Evolutionary conservation across 2,329 filamentous ascomycete species (phyloP), one percentile per base, ranked within the genome.

Genomic region (Aschersonia sp.): DNA sequence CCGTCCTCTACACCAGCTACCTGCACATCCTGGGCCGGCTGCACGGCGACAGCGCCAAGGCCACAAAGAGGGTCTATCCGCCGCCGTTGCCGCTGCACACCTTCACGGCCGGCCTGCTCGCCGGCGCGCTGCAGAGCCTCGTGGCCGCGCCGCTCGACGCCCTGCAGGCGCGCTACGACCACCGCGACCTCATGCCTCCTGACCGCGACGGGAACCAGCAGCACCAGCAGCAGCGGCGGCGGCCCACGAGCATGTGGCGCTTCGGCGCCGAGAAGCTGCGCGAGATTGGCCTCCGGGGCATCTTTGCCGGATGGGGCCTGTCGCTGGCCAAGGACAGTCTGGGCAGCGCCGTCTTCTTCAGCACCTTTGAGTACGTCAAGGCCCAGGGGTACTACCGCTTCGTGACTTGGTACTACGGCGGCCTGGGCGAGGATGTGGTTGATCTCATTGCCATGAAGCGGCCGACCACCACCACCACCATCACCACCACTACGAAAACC

Each of bases 101-200:
- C 2, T 84, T 87, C 49, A 67, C 77, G 0, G 84, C 84, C 0
- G 84, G 84, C 0, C 70, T 86, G 37, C 62, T 83, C 0, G 84
- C 83, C 0, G 84, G 84, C 0, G 70, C 70, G 1, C 61, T 87
- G 1, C 84, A 88, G 62, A 85, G 81, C 50, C 57, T 87, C 12
- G 61, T 87, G 8, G 84, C 84, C 0, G 84, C 84, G 0, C 84
- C 84, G 0, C 68, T 88, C 6, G 84, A 89, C 53, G 84, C 84
- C 0, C 74, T 89, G 3, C 83, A 87, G 56, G 79, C 82, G 5
- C 73, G 84, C 7, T 87, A 84, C 62, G 81, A 84, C 55, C 73
- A 76, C 53, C 64, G 65, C 1, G 70, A 73, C 37, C 55, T 73
- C 41, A 65, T 74, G 54, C 22, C 22, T 2, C 22, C 22, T 22